Evolutionary conservation across 306 rosid species (phyloP).

Genomic region (Castanea crenata): DNA sequence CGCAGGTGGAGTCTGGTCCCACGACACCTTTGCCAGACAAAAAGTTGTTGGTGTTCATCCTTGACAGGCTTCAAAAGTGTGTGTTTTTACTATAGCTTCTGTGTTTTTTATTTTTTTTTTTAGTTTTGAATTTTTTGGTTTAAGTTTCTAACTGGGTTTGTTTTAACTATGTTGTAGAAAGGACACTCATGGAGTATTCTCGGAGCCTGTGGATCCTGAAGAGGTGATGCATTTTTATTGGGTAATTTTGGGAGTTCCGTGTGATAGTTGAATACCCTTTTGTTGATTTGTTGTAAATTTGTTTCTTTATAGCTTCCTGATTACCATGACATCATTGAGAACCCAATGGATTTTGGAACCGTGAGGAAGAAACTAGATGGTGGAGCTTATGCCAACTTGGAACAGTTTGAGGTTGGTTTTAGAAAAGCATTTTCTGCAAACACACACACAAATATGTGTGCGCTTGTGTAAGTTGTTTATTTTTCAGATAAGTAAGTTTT

Average conservation of each 20-base stretch:
- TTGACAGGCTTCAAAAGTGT: conserved; percentile 97
- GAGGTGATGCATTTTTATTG: conserved; percentile 49
- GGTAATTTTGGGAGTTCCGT: conserved; percentile 2
- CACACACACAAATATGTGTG: too few species aligned
- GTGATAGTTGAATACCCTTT: conserved; percentile 6
- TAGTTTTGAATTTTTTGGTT: conserved; percentile 11
- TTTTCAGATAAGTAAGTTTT: too few species aligned
- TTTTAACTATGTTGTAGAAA: conserved; percentile 57
- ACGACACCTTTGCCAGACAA: conserved; percentile 98
- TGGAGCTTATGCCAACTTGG: conserved; percentile 60
- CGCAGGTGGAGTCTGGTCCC: conserved; percentile 93
- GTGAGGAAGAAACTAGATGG: conserved; percentile 69
- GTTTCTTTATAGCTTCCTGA: conserved; percentile 77
- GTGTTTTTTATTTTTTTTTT: background rate
- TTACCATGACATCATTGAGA: conserved; percentile 67
- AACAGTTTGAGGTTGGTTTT: conserved; percentile 81
- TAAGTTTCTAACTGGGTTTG: conserved; percentile 29
- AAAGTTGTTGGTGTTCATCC: conserved; percentile 98
- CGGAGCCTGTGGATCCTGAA: conserved; percentile 92
- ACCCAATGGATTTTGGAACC: conserved; percentile 93
- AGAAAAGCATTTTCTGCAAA: background rate
- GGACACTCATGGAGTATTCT: conserved; percentile 91
- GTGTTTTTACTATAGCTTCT: conserved; percentile 34
- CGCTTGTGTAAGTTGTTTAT: background rate
- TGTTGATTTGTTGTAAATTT: conserved; percentile 13